Base-by-base conservation (phyloP, 2,329 filamentous ascomycete species). In the Penicillium paneum region DNA sequence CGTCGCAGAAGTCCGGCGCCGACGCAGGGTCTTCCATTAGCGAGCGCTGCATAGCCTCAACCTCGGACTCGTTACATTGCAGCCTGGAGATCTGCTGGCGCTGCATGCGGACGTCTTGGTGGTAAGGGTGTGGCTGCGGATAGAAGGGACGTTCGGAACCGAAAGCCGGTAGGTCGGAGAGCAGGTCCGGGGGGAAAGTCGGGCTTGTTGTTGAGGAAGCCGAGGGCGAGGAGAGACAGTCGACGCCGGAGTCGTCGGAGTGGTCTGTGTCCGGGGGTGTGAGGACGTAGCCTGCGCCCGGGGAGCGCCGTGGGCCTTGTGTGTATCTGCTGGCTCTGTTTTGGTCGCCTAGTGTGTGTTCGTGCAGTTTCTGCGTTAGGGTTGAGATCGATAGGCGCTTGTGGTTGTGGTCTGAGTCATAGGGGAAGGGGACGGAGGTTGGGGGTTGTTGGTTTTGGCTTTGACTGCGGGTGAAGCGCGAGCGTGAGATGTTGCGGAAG, bases 181-280 rank as follows among this genome's bases (percentile, higher is more conserved):
- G 52, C 45, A 64, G 59, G 38, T 71, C 67, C 3, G 58, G 51
- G 3, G 69, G 70, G 21, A 64, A 71, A 0, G 68, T 70, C 1
- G 69, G 67, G 21, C 63, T 68, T 56, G 69, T 17, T 58, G 67
- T 61, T 61, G 66, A 46, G 58, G 67, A 85, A 53, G 89, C 87
- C 55, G 80, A 85, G 54, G 73, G 78, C 5, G 77, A 76, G 44
- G 84, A 88, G 69, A 78, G 78, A 58, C 61, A 64, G 29, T 62
- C 45, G 17, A 67, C 65, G 36, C 71, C 68, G n/a, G 72, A 70
- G 42, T 73, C 70, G n/a, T 54, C 52, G 5, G 39, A 42, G 31
- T 68, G 68, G 56, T 73, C 71, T 19, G 70, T 73, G 53, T 72
- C 71, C 7, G 71, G 71, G 4, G 71, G 70, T 1, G 71, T 74